Conservation (phyloP, 2,329 filamentous ascomycete species). For the Diaporthe aspalathi region DNA sequence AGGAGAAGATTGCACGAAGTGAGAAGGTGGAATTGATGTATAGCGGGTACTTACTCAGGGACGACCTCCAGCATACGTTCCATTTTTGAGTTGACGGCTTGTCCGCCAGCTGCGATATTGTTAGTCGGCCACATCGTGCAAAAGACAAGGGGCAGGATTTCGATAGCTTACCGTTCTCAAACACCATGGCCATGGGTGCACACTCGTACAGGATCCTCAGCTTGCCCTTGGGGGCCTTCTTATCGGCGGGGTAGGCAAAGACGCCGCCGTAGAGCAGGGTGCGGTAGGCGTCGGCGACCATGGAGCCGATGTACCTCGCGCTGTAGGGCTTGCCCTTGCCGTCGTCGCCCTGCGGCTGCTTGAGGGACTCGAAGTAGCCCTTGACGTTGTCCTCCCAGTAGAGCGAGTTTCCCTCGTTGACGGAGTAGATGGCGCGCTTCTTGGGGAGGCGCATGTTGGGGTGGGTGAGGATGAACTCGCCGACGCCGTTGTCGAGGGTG, state of each 20-base stretch:
- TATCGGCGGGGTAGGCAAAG: constrained; percentile 97
- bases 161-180: constrained; percentile 85
- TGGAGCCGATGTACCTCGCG: constrained; percentile 93
- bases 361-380: constrained; percentile 89
- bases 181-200: constrained; percentile 98
- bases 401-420: constrained; percentile 97
- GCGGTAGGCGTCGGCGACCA: constrained; percentile 98
- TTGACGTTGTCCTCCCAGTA: constrained; percentile 95
- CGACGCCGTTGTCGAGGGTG: constrained; percentile 94
- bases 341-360: constrained; percentile 73
- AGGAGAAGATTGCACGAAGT: not conserved
- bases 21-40: too few species aligned
- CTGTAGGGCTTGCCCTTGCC: constrained; percentile 96
- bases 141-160: not conserved
- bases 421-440: constrained; percentile 89
- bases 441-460: constrained; percentile 91
- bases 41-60: constrained; percentile 65
- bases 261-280: constrained; percentile 95
- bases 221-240: constrained; percentile 99
- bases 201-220: constrained; percentile 97
- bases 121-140: constrained; percentile 4
- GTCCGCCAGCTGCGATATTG: constrained; percentile 80
- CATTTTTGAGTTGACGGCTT: constrained; percentile 93
- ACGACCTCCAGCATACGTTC: constrained; percentile 87
- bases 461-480: constrained; percentile 98